Evolutionary conservation across 148 eudicot species (phyloP), one percentile per base, ranked within the genome.

Genomic region (Amaranthus cruentus): DNA sequence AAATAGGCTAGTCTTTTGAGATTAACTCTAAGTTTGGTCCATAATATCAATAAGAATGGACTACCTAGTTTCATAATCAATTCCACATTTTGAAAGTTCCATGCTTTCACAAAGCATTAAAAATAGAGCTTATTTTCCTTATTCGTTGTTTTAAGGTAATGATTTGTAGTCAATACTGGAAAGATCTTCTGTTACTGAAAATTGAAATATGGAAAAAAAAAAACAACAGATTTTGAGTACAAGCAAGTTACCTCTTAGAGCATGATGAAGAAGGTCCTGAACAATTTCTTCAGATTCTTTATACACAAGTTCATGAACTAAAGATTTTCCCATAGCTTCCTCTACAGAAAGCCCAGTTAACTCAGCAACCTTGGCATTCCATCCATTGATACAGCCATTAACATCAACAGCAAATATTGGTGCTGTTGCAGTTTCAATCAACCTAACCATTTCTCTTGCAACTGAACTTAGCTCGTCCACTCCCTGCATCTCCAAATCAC

Each of bases 351-450:
- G 82, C 53, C 97, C 96, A 0, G 90, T 90, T 84, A 95, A 80
- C 81, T 92, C 99, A 6, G 97, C 90, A 70, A 89, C 81, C 72
- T 95, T 95, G 0, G 90, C 90, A 78, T 95, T 95, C 99, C 99
- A 95, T 48, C 99, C 97, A 80, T 95, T 92, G 57, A 95, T 86
- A 67, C 83, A 64, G 47, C 97, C 96, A 62, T 85, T 84, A 56
- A 68, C 62, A 79, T 86, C 91, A n/a, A 91, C 93, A n/a, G 96
- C 97, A 83, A 95, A 90, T 76, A 95, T 92, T 18, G 99, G 99
- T 73, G 88, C 97, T 2, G 88, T 88, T 49, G 99, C 99, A 53
- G 99, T 95, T 81, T 95, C 99, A 54, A 95, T 95, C 83, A 95
- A 78, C 80, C 97, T 86, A 75, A 90, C 89, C 97, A 95, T 95